Percentiles rank a stretch among this genome's conserved stretches.
These are phyloP conservation scores for Candida coquimbonensis DNA, from an alignment of 805 yeast genomes.

Conservation along the genomic window DNA sequence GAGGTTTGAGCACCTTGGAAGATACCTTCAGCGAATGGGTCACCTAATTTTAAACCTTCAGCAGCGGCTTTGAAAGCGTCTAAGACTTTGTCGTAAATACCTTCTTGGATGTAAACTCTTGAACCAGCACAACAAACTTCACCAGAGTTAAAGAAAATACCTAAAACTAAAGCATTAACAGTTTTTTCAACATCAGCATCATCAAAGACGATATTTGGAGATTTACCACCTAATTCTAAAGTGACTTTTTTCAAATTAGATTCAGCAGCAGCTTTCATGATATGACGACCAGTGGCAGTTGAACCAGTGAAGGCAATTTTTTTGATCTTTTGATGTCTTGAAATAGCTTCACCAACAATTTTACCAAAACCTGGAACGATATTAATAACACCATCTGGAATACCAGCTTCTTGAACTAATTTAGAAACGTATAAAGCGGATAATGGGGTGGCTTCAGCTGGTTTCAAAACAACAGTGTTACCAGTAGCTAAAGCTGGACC, in stretches of 20 bases:
- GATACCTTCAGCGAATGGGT: conserved; percentile 71
- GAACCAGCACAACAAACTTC: conserved; percentile 96
- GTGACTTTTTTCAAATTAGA: conserved; percentile 85
- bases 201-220: conserved; percentile 82
- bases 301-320: conserved; percentile 89
- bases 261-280: conserved; percentile 75
- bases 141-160: conserved; percentile 91
- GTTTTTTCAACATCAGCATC: conserved; percentile 79
- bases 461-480: conserved; percentile 76
- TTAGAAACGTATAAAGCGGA: conserved; percentile 67
- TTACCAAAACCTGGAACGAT: conserved; percentile 76
- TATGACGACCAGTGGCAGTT: conserved; percentile 76
- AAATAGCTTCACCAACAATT: conserved; percentile 64
- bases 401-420: conserved; percentile 65
- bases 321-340: conserved; percentile 61
- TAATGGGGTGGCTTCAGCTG: conserved; percentile 83
- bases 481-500: conserved; percentile 86
- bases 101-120: conserved; percentile 81
- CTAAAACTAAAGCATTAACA: conserved; percentile 65
- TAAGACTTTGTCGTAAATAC: conserved; percentile 71
- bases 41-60: conserved; percentile 61
- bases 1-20: conserved; percentile 94
- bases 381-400: conserved; percentile 78
- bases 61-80: conserved; percentile 49
- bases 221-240: conserved; percentile 93